Conservation (phyloP, 441 rosid genomes). For the Jatropha multifida region DNA sequence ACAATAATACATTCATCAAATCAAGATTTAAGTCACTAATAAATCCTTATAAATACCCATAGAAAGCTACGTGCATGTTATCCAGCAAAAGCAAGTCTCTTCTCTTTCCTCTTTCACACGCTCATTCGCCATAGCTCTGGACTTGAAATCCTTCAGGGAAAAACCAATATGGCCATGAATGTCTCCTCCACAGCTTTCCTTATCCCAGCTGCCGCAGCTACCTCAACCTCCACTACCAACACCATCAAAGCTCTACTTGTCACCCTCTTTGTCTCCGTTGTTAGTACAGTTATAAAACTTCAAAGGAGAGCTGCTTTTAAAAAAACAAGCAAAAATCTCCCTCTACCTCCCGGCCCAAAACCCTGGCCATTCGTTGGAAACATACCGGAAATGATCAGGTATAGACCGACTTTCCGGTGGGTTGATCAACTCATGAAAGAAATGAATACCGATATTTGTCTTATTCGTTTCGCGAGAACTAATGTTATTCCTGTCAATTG, state of each 20-base stretch:
- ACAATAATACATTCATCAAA: neutral
- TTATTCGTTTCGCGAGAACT: slow-evolving; percentile 39
- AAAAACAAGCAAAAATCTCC: neutral
- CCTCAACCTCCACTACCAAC: neutral
- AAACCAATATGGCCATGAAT: neutral
- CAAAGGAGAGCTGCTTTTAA: neutral
- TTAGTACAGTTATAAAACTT: neutral
- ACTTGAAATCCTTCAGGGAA: too few relatives aligned
- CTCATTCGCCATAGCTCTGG: neutral
- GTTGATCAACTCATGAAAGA: slow-evolving; percentile 45
- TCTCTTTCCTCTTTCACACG: neutral
- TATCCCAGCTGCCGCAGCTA: neutral
- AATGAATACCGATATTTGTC: slow-evolving; percentile 40
- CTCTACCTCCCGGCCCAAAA: slow-evolving; percentile 54
- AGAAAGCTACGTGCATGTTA: neutral
- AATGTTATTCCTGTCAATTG: slow-evolving; percentile 42
- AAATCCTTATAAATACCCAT: neutral
- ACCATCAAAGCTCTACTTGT: neutral
- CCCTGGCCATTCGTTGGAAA: slow-evolving; percentile 53
- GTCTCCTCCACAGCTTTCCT: neutral
- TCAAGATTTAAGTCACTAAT: neutral
- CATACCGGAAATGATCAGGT: slow-evolving; percentile 34
- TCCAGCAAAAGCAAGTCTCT: neutral
- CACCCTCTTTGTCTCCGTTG: neutral
- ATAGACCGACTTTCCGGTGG: slow-evolving; percentile 47